A percentile compares a stretch with the other conserved stretches of the same genome.
These are phyloP conservation scores for Catharanthus roseus DNA, from an alignment of 257 asterid species.

Conservation along the genomic window DNA sequence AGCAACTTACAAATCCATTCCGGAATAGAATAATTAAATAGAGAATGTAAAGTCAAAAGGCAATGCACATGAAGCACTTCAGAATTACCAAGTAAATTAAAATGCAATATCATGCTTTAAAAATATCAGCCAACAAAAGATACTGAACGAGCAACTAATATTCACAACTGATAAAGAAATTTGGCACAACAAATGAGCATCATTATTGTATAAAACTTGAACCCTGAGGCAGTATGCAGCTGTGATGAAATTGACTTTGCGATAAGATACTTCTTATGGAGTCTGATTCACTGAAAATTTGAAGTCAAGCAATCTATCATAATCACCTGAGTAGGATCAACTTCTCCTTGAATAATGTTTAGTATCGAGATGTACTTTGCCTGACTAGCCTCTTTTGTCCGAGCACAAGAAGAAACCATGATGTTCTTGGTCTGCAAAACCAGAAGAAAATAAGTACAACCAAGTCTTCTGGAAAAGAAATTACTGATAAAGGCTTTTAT, in stretches of 20 bases:
- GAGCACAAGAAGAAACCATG: slow-evolving; percentile 92
- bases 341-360: slow-evolving; percentile 98
- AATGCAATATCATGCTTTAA: neutral
- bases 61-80: neutral
- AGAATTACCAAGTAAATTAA: neutral
- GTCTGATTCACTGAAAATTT: neutral
- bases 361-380: slow-evolving; percentile 92
- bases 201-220: neutral
- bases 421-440: slow-evolving; percentile 81
- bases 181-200: neutral
- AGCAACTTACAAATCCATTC: too few relatives aligned
- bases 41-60: too few relatives aligned
- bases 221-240: neutral
- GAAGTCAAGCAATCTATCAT: slow-evolving; percentile 10
- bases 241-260: neutral
- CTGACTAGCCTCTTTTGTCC: slow-evolving; percentile 96
- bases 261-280: neutral
- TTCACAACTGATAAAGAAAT: neutral
- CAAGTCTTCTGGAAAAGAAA: slow-evolving; percentile 16
- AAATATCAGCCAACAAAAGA: too few relatives aligned
- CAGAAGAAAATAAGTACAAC: slow-evolving; percentile 20
- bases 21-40: too few relatives aligned
- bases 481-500: slow-evolving; percentile 3
- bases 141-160: neutral
- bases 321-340: slow-evolving; percentile 98